Percentiles rank a stretch among this genome's conserved stretches.
Conservation (phyloP, 352 stramenopile species). For the Lagenidium giganteum region DNA sequence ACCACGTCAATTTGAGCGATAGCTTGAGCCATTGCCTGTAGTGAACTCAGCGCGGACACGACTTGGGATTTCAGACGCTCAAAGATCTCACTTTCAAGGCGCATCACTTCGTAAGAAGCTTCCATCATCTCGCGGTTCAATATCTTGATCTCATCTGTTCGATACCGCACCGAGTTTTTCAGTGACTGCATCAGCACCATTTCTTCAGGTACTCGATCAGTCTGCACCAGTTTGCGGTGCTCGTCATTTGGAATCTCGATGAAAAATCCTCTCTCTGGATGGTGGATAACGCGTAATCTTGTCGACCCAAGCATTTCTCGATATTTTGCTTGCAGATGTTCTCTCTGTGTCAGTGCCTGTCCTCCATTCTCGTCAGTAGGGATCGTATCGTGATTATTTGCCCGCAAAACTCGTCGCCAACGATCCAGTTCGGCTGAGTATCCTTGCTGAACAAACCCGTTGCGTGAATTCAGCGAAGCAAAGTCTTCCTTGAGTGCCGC, state of each 20-base stretch:
- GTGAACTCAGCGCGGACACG: conserved; percentile 17
- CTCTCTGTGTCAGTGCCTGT: no score
- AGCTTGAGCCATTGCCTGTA: conserved; percentile 46
- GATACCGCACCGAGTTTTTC: conserved; percentile 66
- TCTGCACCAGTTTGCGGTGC: conserved; percentile 34
- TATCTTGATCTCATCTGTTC: conserved; percentile 51
- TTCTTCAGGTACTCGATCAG: conserved; percentile 20
- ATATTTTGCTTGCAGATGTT: conserved; percentile 67
- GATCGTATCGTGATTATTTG: conserved; percentile 26
- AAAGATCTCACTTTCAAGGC: conserved; percentile 59
- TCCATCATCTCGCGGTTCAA: conserved; percentile 59
- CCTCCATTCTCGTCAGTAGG: no score
- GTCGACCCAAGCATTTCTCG: conserved; percentile 43
- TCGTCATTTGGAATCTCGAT: conserved; percentile 64
- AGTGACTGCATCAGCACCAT: conserved; percentile 56
- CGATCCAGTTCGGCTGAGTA: conserved; percentile 58
- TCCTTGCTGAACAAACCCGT: conserved; percentile 45
- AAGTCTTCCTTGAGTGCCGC: conserved; percentile 61
- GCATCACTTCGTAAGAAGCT: conserved; percentile 42
- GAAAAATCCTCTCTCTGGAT: conserved; percentile 59
- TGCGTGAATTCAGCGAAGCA: conserved; percentile 48
- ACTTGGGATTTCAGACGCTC: conserved; percentile 26
- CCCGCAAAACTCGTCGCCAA: conserved; percentile 45
- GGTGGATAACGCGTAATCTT: conserved; percentile 51
- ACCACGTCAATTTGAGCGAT: conserved; percentile 59